A percentile compares a stretch with the other conserved stretches of the same genome.
Conservation (phyloP, 257 asterid genomes). For the Penstemon barbatus region DNA sequence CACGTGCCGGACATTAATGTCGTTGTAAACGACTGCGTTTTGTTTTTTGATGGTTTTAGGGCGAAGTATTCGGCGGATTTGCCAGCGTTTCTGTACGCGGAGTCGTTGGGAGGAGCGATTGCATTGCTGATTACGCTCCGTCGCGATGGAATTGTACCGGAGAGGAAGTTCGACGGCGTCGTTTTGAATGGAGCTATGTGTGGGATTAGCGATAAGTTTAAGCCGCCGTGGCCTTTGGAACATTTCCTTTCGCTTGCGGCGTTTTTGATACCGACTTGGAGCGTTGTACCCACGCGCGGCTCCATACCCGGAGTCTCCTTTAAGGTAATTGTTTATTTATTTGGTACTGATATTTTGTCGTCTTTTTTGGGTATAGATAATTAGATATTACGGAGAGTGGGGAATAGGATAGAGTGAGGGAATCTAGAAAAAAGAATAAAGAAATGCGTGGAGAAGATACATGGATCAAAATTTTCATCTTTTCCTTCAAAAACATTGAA, state of each 20-base stretch:
- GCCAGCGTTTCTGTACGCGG: constrained; percentile 77
- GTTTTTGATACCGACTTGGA: constrained; percentile 69
- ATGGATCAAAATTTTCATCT: too few relatives aligned
- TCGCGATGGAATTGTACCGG: constrained; percentile 53
- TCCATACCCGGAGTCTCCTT: constrained; percentile 70
- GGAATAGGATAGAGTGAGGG: too few relatives aligned
- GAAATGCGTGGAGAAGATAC: too few relatives aligned
- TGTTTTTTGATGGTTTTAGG: constrained; percentile 61
- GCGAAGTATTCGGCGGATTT: constrained; percentile 39
- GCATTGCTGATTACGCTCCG: constrained; percentile 76
- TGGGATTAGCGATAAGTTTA: constrained; percentile 85
- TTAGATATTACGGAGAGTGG: too few relatives aligned
- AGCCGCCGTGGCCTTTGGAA: constrained; percentile 99
- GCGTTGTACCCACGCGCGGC: constrained; percentile 91
- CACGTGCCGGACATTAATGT: constrained; percentile 71
- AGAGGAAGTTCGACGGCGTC: constrained; percentile 63
- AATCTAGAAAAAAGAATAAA: too few relatives aligned
- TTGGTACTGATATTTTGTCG: too few relatives aligned
- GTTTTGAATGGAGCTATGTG: constrained; percentile 96
- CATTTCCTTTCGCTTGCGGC: constrained; percentile 84
- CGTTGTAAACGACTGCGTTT: constrained; percentile 77
- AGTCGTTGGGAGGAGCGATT: constrained; percentile 93
- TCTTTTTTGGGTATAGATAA: too few relatives aligned
- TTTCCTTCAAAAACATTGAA: too few relatives aligned
- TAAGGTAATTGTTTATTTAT: constrained; percentile 46